phyloP scores from a whole-genome alignment of 176 grass and related monocot species.

The Eragrostis curvula region DNA sequence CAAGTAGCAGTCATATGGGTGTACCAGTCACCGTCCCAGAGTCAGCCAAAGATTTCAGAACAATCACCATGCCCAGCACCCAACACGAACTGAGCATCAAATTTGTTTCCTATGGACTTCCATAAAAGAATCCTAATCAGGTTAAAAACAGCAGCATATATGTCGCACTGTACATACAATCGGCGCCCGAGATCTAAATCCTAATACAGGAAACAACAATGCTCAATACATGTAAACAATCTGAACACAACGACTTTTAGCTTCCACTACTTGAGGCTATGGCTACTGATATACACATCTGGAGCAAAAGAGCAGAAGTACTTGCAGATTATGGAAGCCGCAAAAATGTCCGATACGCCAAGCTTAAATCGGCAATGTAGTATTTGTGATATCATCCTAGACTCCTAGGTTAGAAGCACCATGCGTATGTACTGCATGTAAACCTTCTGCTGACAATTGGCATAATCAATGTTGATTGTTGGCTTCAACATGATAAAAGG shows the following conservation, averaged over 20 bases:
- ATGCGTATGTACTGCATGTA: conserved; percentile 23
- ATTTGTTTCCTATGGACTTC: not conserved
- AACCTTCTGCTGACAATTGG: conserved; percentile 4
- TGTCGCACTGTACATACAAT: not conserved
- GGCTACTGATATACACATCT: not conserved
- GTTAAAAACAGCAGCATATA: not conserved
- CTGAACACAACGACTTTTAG: no score
- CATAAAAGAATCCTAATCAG: not conserved
- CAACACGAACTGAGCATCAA: no score
- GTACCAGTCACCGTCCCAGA: no score
- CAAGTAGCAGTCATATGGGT: no score
- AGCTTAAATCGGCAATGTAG: not conserved
- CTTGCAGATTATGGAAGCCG: not conserved
- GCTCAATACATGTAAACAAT: not conserved
- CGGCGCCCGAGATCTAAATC: not conserved
- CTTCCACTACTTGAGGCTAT: no score
- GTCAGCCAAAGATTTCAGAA: no score
- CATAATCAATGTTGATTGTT: not conserved
- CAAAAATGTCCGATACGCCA: conserved; percentile 2
- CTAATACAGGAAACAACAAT: not conserved
- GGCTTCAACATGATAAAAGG: not conserved
- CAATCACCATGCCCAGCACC: no score
- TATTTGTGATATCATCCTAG: conserved; percentile 12
- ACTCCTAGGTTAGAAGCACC: conserved; percentile 36
- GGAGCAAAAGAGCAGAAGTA: not conserved